These are phyloP conservation scores for Talaromyces rugulosus DNA, from an alignment of 2,329 filamentous ascomycete genomes.

Conservation along the genomic window DNA sequence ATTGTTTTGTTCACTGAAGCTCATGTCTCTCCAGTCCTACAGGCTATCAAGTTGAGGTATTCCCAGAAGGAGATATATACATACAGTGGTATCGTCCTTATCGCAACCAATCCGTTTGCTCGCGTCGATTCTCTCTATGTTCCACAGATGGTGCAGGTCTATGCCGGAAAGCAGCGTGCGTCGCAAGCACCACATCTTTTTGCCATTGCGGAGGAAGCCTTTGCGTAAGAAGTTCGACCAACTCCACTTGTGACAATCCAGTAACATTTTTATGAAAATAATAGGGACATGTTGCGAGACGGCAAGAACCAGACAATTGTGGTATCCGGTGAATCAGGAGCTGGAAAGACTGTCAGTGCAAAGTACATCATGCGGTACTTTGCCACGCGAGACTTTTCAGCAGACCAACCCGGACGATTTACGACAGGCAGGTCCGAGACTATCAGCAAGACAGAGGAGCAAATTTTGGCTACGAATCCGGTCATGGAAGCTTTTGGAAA, in stretches of 20 bases:
- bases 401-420: slow-evolving; percentile 76
- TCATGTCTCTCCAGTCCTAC: slow-evolving; percentile 63
- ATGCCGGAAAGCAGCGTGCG: slow-evolving; percentile 92
- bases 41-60: slow-evolving; percentile 96
- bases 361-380: slow-evolving; percentile 99
- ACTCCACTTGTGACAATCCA: slow-evolving; percentile 26
- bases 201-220: slow-evolving; percentile 97
- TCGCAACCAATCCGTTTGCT: slow-evolving; percentile 97
- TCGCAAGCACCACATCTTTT: slow-evolving; percentile 98
- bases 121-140: slow-evolving; percentile 97
- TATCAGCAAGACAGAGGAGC: slow-evolving; percentile 98
- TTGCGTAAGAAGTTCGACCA: slow-evolving; percentile 62
- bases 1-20: slow-evolving; percentile 7
- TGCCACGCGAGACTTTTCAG: slow-evolving; percentile 90
- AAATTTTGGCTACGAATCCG: slow-evolving; percentile 95
- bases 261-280: background rate
- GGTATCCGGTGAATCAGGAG: slow-evolving; percentile 98
- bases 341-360: slow-evolving; percentile 97
- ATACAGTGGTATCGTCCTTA: slow-evolving; percentile 97
- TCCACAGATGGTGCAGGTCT: slow-evolving; percentile 99
- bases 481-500: slow-evolving; percentile 99
- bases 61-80: slow-evolving; percentile 99
- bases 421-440: slow-evolving; percentile 69
- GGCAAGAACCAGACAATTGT: slow-evolving; percentile 96
- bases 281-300: slow-evolving; percentile 92